Evolutionary conservation across 2,329 filamentous ascomycete species (phyloP), one percentile per base, ranked within the genome.

Genomic region (Rhynchosporium graminicola): DNA sequence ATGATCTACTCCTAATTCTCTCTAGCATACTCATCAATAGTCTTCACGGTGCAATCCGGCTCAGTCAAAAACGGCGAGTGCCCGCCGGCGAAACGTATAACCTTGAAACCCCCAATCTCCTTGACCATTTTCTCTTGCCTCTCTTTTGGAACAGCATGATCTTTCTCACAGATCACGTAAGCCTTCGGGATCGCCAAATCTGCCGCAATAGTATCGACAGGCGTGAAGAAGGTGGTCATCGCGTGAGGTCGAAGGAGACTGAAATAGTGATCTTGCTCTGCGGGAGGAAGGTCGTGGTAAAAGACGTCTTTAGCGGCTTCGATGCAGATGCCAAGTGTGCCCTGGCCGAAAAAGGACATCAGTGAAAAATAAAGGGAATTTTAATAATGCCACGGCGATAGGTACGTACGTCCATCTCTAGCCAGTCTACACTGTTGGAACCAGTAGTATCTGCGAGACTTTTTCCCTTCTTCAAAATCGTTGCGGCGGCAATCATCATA

Each of bases 51-150:
- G 13, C 46, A 42, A 36, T 64, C 59, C 26, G 56, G 63, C 38
- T 50, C 31, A 36, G 57, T 67, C 12, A 67, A 46, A 42, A 65
- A 65, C 8, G 60, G 65, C 7, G 36, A 61, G 43, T 67, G 63
- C 29, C 54, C 59, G 46, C 29, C 43, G 1, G 15, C 20, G 26
- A 43, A 60, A 4, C 57, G 63, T 15, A 56, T 26, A 36, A 13
- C 52, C 52, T 51, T 62, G 33, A 59, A 61, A 2, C 63, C 63
- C 3, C 51, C 45, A 20, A 57, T 12, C 6, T n/a, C 29, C 12
- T 63, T 57, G 7, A 64, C 51, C 4, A 54, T 26, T 28, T 5
- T 28, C 45, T 56, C 62, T 43, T 67, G 63, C 9, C 54, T 3
- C 42, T 26, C 28, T 12, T 60, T 10, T 8, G n/a, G n/a, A 28